A percentile compares a stretch with the other conserved stretches of the same genome.
Conservation (phyloP, 495 filamentous ascomycete species). For the Trichoderma virens region DNA sequence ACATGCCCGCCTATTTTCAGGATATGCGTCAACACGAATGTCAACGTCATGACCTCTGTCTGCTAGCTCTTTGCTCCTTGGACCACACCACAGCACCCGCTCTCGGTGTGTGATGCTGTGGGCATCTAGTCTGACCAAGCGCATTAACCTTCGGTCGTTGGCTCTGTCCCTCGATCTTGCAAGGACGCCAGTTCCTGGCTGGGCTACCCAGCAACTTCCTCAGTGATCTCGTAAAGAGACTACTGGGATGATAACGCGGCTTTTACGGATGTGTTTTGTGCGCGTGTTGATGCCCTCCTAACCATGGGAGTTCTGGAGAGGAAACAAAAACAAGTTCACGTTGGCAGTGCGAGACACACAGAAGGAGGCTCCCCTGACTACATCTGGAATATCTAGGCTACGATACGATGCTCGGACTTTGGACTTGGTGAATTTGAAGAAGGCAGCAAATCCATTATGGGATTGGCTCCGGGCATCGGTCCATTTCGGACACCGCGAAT, state of each 20-base stretch:
- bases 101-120: constrained; percentile 29
- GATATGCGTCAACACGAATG: constrained; percentile 5
- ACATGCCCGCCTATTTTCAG: background rate
- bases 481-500: constrained; percentile 1
- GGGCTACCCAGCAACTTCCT: constrained; percentile 27
- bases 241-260: constrained; percentile 51
- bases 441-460: constrained; percentile 21
- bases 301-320: constrained; percentile 43
- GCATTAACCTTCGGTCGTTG: constrained; percentile 65
- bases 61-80: constrained; percentile 23
- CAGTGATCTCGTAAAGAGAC: constrained; percentile 30
- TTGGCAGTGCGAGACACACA: constrained; percentile 71
- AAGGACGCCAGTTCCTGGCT: constrained; percentile 55
- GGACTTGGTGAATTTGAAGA: constrained; percentile 27
- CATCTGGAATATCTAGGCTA: constrained; percentile 24
- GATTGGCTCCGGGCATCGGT: background rate
- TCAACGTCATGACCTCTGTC: constrained; percentile 15
- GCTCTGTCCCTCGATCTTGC: constrained; percentile 36
- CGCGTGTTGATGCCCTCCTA: constrained; percentile 57
- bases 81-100: constrained; percentile 35
- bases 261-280: constrained; percentile 85
- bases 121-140: constrained; percentile 53
- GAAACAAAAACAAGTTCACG: constrained; percentile 85
- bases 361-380: constrained; percentile 39
- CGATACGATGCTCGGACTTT: constrained; percentile 8